Base-by-base conservation (phyloP, 1,284 basidiomycete genomes). In the Mycosarcoma mackinlayi region DNA sequence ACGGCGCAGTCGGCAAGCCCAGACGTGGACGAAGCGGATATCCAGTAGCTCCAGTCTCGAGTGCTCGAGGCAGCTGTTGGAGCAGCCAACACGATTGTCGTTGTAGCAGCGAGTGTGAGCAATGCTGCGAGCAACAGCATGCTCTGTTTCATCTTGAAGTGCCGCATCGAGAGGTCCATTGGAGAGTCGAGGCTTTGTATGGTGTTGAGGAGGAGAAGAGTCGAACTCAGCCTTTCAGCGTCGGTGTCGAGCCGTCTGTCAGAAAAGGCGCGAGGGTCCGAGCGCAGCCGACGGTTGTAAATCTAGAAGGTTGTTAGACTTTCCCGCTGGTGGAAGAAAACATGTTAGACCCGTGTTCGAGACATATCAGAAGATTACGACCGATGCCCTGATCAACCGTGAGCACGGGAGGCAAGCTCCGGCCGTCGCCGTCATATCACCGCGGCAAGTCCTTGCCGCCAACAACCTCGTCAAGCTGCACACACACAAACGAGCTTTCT, bases 21-120 rank as follows among this genome's bases (percentile, higher is more conserved):
- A 16, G 38, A 18, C 2, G 42, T 38, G 8, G 25, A 19, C 23
- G 48, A 39, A 24, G 25, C 24, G 2, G 49, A 24, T 3, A 24
- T 45, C 57, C 57, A 59, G 44, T 59, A 59, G 11, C 44, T 47
- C 57, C 57, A 59, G n/a, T 30, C 44, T 13, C 24, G 38, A 19
- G 30, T n/a, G n/a, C n/a, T 21, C 11, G 49, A 28, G 13, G 42
- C 18, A 19, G 34, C 16, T 10, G 48, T 35, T 16, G 49, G 39
- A 4, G 39, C 40, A 5, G 55, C 47, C 16, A n/a, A 21, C n/a
- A 19, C 34, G 3, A 39, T 16, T 10, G 54, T 28, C 6, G 35
- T 37, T 6, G 55, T 24, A 6, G 55, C 40, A 5, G 27, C 13
- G 28, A 45, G 11, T 16, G 54, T 34, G 3, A 59, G 27, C 18